These are phyloP conservation scores for Sclerospora graminicola DNA, from an alignment of 352 stramenopile genomes.

Conservation along the genomic window DNA sequence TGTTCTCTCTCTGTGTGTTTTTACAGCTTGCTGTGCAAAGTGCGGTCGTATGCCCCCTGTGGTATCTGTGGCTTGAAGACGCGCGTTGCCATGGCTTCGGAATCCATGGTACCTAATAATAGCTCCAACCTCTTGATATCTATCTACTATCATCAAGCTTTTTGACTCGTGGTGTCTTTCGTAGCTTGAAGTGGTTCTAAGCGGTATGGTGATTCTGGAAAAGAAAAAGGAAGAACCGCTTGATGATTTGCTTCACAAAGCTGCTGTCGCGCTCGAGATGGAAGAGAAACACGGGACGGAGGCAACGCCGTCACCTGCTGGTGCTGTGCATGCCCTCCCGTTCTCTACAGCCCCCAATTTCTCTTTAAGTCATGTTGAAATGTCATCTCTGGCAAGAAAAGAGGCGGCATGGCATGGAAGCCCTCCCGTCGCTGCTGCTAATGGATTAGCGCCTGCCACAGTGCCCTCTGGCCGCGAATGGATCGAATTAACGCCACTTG, in stretches of 20 bases:
- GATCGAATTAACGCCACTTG: slow-evolving; percentile 78
- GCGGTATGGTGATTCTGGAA: slow-evolving; percentile 66
- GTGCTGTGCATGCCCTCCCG: slow-evolving; percentile 23
- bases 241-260: slow-evolving; percentile 39
- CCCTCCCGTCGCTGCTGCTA: slow-evolving; percentile 8
- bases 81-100: slow-evolving; percentile 52
- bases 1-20: no score
- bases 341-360: slow-evolving; percentile 13
- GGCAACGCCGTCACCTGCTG: no score
- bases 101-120: slow-evolving; percentile 72
- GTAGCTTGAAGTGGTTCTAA: slow-evolving; percentile 81
- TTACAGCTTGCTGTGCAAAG: slow-evolving; percentile 41
- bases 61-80: slow-evolving; percentile 79
- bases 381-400: slow-evolving; percentile 23
- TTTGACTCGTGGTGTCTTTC: background rate
- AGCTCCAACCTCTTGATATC: no score
- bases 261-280: slow-evolving; percentile 26
- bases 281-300: slow-evolving; percentile 12
- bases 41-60: slow-evolving; percentile 58
- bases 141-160: no score
- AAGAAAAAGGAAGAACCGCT: slow-evolving; percentile 36
- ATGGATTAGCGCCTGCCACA: background rate
- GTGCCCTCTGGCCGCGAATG: slow-evolving; percentile 52
- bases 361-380: slow-evolving; percentile 34
- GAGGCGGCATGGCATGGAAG: slow-evolving; percentile 27